Percentiles rank a stretch among this genome's conserved stretches.
Conservation (phyloP, 306 rosid species). For the Hippophae gyantsensis region DNA sequence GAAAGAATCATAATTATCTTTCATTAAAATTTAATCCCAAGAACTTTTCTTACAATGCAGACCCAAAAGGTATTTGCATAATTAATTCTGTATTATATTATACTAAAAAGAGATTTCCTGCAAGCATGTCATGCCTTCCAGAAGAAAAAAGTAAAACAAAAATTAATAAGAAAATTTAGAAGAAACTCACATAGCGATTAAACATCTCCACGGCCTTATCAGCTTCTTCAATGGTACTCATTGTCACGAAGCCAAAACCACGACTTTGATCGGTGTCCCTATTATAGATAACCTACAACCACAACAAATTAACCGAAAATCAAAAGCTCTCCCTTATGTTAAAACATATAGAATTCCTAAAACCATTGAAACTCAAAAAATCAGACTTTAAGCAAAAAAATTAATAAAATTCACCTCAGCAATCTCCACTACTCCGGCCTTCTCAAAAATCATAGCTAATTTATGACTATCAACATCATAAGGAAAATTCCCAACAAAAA, state of each 20-base stretch:
- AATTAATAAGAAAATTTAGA: too few relatives aligned
- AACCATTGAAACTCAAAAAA: conserved; percentile 3
- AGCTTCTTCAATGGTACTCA: conserved; percentile 81
- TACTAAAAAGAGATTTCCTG: too few relatives aligned
- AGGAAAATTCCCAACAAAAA: conserved; percentile 84
- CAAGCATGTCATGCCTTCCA: too few relatives aligned
- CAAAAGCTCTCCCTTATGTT: neutral
- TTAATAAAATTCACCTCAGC: conserved; percentile 52
- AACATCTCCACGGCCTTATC: conserved; percentile 62
- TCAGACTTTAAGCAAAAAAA: conserved; percentile 3
- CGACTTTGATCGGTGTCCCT: conserved; percentile 77
- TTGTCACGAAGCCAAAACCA: conserved; percentile 84
- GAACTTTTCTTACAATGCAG: too few relatives aligned
- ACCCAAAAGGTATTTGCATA: too few relatives aligned
- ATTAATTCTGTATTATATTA: too few relatives aligned
- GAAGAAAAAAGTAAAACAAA: too few relatives aligned
- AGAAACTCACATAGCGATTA: conserved; percentile 63
- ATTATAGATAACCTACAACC: conserved; percentile 69
- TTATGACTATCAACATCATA: conserved; percentile 64
- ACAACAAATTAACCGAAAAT: conserved; percentile 7
- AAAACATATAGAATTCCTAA: neutral
- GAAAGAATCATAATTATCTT: too few relatives aligned
- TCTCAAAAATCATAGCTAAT: conserved; percentile 62
- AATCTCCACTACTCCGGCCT: conserved; percentile 69
- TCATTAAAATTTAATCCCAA: too few relatives aligned